Evolutionary conservation across 768 basidiomycete genomes (phyloP).

Genomic region (Ephemerocybe angulata): DNA sequence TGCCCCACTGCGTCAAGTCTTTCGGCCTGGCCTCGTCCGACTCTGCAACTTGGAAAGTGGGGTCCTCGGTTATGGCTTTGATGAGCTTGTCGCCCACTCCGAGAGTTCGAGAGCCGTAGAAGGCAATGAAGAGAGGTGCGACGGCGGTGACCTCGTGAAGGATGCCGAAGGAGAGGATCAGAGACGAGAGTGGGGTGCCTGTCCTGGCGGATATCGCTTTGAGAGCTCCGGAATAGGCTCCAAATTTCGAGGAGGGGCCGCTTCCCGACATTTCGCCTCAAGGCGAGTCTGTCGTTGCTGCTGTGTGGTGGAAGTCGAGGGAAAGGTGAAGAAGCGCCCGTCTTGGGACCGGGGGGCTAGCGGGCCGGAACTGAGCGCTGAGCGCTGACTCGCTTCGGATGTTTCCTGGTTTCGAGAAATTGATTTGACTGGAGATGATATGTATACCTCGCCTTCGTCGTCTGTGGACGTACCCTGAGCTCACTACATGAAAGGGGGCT

Average conservation of each 20-base stretch:
- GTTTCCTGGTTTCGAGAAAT: no score
- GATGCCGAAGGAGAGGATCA: slow-evolving; percentile 73
- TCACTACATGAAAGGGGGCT: no score
- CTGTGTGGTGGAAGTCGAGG: no score
- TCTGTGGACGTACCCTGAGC: no score
- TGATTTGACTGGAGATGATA: no score
- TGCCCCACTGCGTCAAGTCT: slow-evolving; percentile 35
- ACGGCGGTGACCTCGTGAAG: slow-evolving; percentile 86
- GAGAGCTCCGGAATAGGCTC: slow-evolving; percentile 53
- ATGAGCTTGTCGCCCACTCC: slow-evolving; percentile 71
- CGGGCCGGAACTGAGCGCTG: no score
- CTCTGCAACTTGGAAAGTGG: not conserved
- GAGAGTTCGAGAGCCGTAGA: slow-evolving; percentile 61
- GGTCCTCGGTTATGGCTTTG: slow-evolving; percentile 28
- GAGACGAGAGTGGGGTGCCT: slow-evolving; percentile 71
- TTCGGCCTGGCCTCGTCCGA: slow-evolving; percentile 1
- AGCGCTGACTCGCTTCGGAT: no score
- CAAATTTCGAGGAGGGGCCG: slow-evolving; percentile 33
- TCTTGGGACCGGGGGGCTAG: no score
- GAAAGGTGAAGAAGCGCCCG: no score
- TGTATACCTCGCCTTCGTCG: no score
- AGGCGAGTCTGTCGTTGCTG: no score
- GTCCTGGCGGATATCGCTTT: slow-evolving; percentile 62
- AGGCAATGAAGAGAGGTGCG: slow-evolving; percentile 68
- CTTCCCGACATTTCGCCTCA: no score